Percentiles rank a stretch among this genome's conserved stretches.
Conservation (phyloP, 2,329 filamentous ascomycete genomes). For the Paracorniculantispora psalliotae region DNA sequence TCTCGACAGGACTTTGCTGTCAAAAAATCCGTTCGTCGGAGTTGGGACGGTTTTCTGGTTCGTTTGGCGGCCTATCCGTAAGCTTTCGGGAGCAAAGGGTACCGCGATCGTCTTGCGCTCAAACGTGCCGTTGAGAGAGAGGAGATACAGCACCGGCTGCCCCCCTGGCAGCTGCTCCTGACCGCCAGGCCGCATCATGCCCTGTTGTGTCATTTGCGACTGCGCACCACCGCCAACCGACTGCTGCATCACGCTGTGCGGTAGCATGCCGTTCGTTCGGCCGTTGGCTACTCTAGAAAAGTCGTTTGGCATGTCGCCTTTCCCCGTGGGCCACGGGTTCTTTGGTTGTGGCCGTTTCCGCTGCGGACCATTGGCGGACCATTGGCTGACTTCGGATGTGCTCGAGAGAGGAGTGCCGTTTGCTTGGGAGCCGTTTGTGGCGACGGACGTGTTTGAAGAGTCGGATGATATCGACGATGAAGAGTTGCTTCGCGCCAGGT, state of each 20-base stretch:
- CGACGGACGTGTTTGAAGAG: slow-evolving; percentile 59
- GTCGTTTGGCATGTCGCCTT: slow-evolving; percentile 44
- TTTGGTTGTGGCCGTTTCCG: slow-evolving; percentile 51
- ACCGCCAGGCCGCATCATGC: slow-evolving; percentile 57
- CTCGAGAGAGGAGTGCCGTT: slow-evolving; percentile 53
- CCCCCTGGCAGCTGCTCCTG: slow-evolving; percentile 57
- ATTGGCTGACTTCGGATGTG: slow-evolving; percentile 45
- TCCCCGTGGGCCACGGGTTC: slow-evolving; percentile 44
- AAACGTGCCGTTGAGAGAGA: slow-evolving; percentile 93
- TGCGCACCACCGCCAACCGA: slow-evolving; percentile 24
- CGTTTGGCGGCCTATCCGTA: slow-evolving; percentile 92
- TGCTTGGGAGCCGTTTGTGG: slow-evolving; percentile 54
- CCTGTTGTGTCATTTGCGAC: slow-evolving; percentile 38
- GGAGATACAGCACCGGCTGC: slow-evolving; percentile 75
- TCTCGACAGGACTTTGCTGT: slow-evolving; percentile 93
- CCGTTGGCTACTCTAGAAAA: slow-evolving; percentile 41
- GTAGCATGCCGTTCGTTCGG: slow-evolving; percentile 38
- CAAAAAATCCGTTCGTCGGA: slow-evolving; percentile 88
- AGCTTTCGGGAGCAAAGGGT: slow-evolving; percentile 86
- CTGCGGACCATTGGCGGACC: slow-evolving; percentile 41
- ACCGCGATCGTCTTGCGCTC: slow-evolving; percentile 95
- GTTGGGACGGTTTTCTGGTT: slow-evolving; percentile 95
- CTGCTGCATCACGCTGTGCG: slow-evolving; percentile 29
- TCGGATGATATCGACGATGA: slow-evolving; percentile 76
- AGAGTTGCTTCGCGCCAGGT: slow-evolving; percentile 80